A percentile compares a stretch with the other conserved stretches of the same genome.
Conservation (phyloP, 441 rosid species). For the Omphalea diandra region DNA sequence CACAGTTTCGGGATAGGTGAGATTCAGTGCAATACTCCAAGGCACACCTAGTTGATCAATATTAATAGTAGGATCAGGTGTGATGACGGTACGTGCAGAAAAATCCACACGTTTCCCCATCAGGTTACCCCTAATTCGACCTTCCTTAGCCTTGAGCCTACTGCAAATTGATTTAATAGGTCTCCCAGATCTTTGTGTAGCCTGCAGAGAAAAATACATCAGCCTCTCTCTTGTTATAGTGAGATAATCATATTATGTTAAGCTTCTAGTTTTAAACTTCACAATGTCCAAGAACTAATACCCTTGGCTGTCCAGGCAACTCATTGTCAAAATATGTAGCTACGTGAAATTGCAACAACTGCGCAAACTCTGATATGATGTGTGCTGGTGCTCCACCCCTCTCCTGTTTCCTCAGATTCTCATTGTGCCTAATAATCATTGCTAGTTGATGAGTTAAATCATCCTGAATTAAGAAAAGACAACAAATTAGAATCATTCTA, state of each 20-base stretch:
- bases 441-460: slow-evolving; percentile 97
- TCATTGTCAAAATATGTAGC: slow-evolving; percentile 99
- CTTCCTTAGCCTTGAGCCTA: slow-evolving; percentile 98
- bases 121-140: slow-evolving; percentile 94
- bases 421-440: slow-evolving; percentile 94
- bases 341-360: slow-evolving; percentile 91
- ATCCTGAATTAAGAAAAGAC: slow-evolving; percentile 56
- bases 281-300: slow-evolving; percentile 28
- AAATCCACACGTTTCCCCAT: slow-evolving; percentile 99
- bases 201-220: slow-evolving; percentile 45
- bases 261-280: background rate
- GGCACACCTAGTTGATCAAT: slow-evolving; percentile 98
- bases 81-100: slow-evolving; percentile 94
- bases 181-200: slow-evolving; percentile 98
- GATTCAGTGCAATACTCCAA: slow-evolving; percentile 97
- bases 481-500: slow-evolving; percentile 19
- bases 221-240: background rate
- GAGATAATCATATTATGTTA: background rate
- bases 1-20: slow-evolving; percentile 95
- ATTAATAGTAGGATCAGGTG: slow-evolving; percentile 96
- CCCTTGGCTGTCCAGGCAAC: slow-evolving; percentile 99
- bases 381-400: slow-evolving; percentile 98
- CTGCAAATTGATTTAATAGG: slow-evolving; percentile 98
- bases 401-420: slow-evolving; percentile 88
- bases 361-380: slow-evolving; percentile 95